Evolutionary conservation across 2,329 filamentous ascomycete genomes (phyloP).

Genomic region (Colletotrichum endophyticum): DNA sequence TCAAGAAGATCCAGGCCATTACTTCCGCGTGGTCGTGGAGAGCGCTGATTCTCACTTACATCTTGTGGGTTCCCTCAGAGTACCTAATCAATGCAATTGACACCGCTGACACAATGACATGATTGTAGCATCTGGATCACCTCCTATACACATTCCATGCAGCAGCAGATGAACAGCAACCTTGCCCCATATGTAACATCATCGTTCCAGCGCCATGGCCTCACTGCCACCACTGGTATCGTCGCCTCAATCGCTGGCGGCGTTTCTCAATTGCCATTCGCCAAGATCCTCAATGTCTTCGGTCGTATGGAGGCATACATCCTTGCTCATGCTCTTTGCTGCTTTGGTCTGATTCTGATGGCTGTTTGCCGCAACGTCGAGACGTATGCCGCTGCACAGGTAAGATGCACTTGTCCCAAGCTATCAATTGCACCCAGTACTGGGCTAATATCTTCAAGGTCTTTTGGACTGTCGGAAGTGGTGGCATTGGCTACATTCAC

Average conservation of each 20-base stretch:
- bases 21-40: constrained; percentile 42
- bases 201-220: constrained; percentile 48
- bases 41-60: constrained; percentile 41
- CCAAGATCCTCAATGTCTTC: constrained; percentile 43
- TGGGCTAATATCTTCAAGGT: constrained; percentile 34
- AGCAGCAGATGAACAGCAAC: constrained; percentile 38
- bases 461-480: constrained; percentile 59
- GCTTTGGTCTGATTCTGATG: constrained; percentile 55
- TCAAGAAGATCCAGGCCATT: constrained; percentile 24
- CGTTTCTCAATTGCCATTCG: constrained; percentile 35
- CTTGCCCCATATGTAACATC: constrained; percentile 36
- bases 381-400: constrained; percentile 44
- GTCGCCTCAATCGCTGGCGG: constrained; percentile 39
- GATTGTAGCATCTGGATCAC: constrained; percentile 45
- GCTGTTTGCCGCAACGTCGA: constrained; percentile 57
- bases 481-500: constrained; percentile 31
- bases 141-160: constrained; percentile 46
- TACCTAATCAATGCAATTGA: accelerated
- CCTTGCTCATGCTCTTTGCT: constrained; percentile 37
- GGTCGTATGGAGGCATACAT: constrained; percentile 40
- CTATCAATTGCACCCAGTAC: accelerated
- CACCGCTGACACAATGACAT: background rate
- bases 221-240: constrained; percentile 49
- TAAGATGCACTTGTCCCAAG: background rate
- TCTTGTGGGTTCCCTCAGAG: constrained; percentile 32